Base-by-base conservation (phyloP, 2,329 filamentous ascomycete species). In the Colletotrichum liriopes region DNA sequence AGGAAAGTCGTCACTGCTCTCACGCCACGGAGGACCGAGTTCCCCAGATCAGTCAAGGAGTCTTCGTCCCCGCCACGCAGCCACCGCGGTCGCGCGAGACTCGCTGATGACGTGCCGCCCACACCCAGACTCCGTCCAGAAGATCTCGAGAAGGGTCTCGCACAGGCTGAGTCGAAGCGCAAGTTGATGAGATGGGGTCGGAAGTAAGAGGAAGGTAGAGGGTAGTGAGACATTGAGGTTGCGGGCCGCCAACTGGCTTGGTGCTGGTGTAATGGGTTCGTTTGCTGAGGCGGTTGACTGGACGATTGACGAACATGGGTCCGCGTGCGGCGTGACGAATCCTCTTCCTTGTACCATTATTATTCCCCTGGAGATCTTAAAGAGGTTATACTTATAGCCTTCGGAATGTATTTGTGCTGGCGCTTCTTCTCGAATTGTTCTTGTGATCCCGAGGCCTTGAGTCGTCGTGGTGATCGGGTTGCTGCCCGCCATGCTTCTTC, bases 341-440 rank as follows among this genome's bases (percentile, higher is more conserved):
- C 41, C 41, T 23, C 65, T 62, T 67, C 55, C 52, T 67, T 74
- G 66, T 74, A 71, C 59, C 58, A 73, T 67, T 69, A 51, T 32
- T 56, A 39, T 62, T 54, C 56, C 43, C 55, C 51, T 54, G 75
- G 78, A 77, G 74, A 75, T 76, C 74, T 76, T 67, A 67, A 51
- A 64, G 74, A 67, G 66, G 56, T 66, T 73, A 73, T 73, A 12
- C 32, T 80, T 84, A 92, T 85, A 94, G 87, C 78, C 86, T 88
- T 80, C 92, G 89, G 81, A 95, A 93, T 51, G 91, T 91, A 82
- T 96, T 95, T 64, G 88, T 88, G 82, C 93, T 94, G 62, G 93
- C 93, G 81, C 92, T 95, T 77, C 93, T 86, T 77, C 93, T 89
- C 67, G 80, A 79, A 67, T 84, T 84, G 39, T 79, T 79, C 75